Conservation (phyloP, 495 filamentous ascomycete species). For the Sphaerosporella brunnea region DNA sequence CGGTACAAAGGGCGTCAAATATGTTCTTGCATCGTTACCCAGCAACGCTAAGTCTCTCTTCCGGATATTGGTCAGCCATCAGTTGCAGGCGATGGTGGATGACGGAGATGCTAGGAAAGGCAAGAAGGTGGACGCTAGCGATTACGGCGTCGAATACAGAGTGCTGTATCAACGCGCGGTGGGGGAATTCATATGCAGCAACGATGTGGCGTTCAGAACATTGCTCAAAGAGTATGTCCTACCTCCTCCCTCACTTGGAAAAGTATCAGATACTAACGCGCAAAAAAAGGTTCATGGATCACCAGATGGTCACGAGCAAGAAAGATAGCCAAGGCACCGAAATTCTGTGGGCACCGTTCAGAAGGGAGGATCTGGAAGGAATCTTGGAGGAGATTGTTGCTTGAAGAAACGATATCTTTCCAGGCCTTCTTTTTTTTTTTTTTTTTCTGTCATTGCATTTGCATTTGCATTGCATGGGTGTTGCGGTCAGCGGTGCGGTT, state of each 20-base stretch:
- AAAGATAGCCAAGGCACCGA: conserved; percentile 76
- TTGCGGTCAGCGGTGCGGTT: too few species aligned
- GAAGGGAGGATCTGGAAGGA: conserved; percentile 72
- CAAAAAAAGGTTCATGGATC: conserved; percentile 60
- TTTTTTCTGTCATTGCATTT: too few species aligned
- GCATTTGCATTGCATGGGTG: too few species aligned
- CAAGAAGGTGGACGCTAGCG: conserved; percentile 23
- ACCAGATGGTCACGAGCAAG: conserved; percentile 80
- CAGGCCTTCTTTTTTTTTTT: too few species aligned
- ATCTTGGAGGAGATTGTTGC: conserved; percentile 47
- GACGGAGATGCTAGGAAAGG: conserved; percentile 10
- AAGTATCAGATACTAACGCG: conserved; percentile 5
- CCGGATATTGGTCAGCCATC: conserved; percentile 62
- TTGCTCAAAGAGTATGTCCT: conserved; percentile 66
- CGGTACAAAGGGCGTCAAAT: conserved; percentile 81
- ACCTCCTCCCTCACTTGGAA: background rate
- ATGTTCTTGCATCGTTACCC: conserved; percentile 72
- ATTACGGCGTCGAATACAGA: conserved; percentile 64
- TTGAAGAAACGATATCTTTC: too few species aligned
- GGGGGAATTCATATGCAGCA: conserved; percentile 91
- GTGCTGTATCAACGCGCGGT: conserved; percentile 85
- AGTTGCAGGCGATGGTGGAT: conserved; percentile 54
- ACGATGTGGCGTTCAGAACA: conserved; percentile 86
- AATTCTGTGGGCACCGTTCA: conserved; percentile 65
- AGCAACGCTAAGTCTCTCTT: conserved; percentile 84